Conservation (phyloP, 2,329 filamentous ascomycete genomes). For the Mycosphaerella sp. region DNA sequence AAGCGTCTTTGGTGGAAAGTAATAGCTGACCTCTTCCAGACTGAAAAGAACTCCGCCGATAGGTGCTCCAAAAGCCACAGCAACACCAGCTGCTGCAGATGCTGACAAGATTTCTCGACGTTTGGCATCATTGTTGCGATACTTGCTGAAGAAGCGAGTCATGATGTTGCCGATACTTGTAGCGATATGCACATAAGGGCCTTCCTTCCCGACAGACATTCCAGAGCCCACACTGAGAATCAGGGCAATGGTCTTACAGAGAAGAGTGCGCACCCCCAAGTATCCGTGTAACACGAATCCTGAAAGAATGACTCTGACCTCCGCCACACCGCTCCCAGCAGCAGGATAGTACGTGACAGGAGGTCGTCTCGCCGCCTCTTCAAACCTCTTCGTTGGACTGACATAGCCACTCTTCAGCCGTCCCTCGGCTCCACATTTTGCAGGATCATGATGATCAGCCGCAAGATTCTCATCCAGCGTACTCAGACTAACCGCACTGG, state of each 20-base stretch:
- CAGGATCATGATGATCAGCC: conserved; percentile 50
- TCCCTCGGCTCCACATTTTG: conserved; percentile 34
- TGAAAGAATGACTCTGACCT: conserved; percentile 96
- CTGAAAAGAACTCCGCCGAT: conserved; percentile 87
- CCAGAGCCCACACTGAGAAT: conserved; percentile 88
- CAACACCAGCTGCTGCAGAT: conserved; percentile 83
- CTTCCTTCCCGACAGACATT: conserved; percentile 88
- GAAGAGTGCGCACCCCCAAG: conserved; percentile 76
- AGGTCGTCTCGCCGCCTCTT: conserved; percentile 42
- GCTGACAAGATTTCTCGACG: conserved; percentile 89
- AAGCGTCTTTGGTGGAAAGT: conserved; percentile 94
- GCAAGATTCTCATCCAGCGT: conserved; percentile 91
- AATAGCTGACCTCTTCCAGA: conserved; percentile 92
- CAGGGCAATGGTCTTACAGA: conserved; percentile 77
- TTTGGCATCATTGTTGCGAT: conserved; percentile 90
- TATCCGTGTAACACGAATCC: conserved; percentile 97
- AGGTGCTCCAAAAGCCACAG: conserved; percentile 89
- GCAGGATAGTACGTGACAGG: conserved; percentile 95
- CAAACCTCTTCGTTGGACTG: conserved; percentile 39
- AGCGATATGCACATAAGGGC: conserved; percentile 95
- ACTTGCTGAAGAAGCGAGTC: conserved; percentile 90
- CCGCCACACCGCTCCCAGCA: conserved; percentile 90
- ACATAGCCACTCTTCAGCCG: conserved; percentile 28
- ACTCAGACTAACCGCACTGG: conserved; percentile 76
- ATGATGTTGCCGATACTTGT: conserved; percentile 93